Conservation (phyloP, 2,329 filamentous ascomycete genomes). For the Thielaviopsis ethacetica region DNA sequence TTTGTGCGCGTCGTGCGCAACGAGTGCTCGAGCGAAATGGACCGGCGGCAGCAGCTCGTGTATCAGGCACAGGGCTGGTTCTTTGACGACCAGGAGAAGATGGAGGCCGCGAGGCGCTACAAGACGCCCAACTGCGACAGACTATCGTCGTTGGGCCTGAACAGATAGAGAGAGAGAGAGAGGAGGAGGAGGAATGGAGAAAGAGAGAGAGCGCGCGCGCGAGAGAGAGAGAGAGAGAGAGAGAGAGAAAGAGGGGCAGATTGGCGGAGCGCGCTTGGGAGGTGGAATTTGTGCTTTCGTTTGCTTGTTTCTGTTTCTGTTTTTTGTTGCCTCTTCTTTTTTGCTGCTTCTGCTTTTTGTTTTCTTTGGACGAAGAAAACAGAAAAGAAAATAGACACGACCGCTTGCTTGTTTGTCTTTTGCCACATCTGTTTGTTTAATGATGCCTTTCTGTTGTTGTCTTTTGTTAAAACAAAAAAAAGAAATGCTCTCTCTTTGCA, state of each 20-base stretch:
- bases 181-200: background rate
- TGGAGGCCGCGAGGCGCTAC: conserved; percentile 48
- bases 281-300: background rate
- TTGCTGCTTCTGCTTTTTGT: background rate
- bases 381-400: too few species aligned
- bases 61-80: conserved; percentile 82
- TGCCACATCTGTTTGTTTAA: too few species aligned
- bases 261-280: background rate
- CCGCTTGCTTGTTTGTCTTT: too few species aligned
- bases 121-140: conserved; percentile 37
- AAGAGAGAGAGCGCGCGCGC: too few species aligned
- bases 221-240: too few species aligned
- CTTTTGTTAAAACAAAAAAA: too few species aligned
- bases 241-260: background rate
- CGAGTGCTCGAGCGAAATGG: conserved; percentile 60
- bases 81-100: conserved; percentile 61
- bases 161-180: conserved; percentile 11
- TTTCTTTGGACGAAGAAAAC: too few species aligned
- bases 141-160: conserved; percentile 27
- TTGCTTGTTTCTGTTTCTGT: background rate
- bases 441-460: background rate
- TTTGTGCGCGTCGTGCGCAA: conserved; percentile 51
- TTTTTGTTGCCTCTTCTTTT: background rate
- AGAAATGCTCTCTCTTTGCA: background rate
- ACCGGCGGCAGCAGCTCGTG: conserved; percentile 46